Evolutionary conservation across 208 protist species (phyloP).

Genomic region (Leishmania lainsoni): DNA sequence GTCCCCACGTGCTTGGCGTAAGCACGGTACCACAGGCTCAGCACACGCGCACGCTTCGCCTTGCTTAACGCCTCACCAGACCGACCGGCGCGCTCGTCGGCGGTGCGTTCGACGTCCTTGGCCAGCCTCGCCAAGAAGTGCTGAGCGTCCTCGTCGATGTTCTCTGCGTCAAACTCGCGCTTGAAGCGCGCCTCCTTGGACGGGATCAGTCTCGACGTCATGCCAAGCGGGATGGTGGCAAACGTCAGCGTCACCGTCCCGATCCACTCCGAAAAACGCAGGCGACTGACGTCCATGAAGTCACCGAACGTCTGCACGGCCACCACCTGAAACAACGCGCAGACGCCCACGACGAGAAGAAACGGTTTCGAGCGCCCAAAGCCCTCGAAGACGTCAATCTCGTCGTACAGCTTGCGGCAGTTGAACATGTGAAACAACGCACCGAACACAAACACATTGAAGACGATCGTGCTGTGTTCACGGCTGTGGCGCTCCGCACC

Average conservation of each 20-base stretch:
- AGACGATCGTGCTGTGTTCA: conserved; percentile 87
- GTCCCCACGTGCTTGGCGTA: conserved; percentile 64
- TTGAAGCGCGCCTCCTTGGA: conserved; percentile 41
- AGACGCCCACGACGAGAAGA: conserved; percentile 77
- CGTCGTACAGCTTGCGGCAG: conserved; percentile 89
- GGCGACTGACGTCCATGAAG: conserved; percentile 82
- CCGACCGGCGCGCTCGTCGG: conserved; percentile 21
- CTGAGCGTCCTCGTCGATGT: conserved; percentile 57
- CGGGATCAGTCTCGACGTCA: conserved; percentile 58
- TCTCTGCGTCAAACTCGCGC: conserved; percentile 36
- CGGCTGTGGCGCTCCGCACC: conserved; percentile 15
- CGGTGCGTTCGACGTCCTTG: conserved; percentile 40
- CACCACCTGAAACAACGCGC: conserved; percentile 83
- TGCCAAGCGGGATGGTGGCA: conserved; percentile 39
- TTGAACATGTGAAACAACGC: conserved; percentile 96
- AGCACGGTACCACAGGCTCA: conserved; percentile 64
- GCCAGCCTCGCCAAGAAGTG: conserved; percentile 54
- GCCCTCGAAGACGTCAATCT: conserved; percentile 94
- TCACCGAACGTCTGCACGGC: conserved; percentile 89
- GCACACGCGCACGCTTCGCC: conserved; percentile 48
- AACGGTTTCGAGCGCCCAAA: conserved; percentile 91
- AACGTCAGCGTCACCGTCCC: conserved; percentile 34
- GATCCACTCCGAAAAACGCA: conserved; percentile 56
- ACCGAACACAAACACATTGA: conserved; percentile 95
- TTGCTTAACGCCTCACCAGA: conserved; percentile 49